Percentiles rank a stretch among this genome's conserved stretches.
These are phyloP conservation scores for Fusarium guadeloupense DNA, from an alignment of 2,329 filamentous ascomycete genomes.

Conservation along the genomic window DNA sequence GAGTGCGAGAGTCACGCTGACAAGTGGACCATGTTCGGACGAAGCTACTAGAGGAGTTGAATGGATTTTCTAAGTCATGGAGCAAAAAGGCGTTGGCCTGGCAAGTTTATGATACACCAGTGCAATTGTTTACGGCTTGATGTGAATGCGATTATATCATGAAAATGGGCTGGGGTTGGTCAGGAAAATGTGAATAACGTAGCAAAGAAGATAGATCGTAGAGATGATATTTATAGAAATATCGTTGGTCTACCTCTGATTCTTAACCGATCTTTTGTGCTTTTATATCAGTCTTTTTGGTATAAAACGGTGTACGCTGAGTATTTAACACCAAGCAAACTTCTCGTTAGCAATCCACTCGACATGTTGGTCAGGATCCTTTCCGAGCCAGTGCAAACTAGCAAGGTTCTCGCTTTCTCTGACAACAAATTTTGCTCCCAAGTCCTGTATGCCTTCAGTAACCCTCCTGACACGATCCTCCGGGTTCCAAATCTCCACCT, in stretches of 20 bases:
- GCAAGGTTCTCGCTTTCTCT: slow-evolving; percentile 74
- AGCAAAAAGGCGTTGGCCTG: slow-evolving; percentile 43
- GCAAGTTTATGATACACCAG: slow-evolving; percentile 45
- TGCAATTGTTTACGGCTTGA: slow-evolving; percentile 44
- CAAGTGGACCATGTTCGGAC: slow-evolving; percentile 93
- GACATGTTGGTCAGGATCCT: slow-evolving; percentile 60
- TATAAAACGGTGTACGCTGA: neutral
- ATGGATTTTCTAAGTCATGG: slow-evolving; percentile 33
- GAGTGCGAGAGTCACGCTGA: slow-evolving; percentile 80
- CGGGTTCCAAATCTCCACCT: slow-evolving; percentile 88
- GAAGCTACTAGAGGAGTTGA: slow-evolving; percentile 64
- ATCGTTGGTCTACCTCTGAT: slow-evolving; percentile 20
- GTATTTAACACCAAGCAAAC: slow-evolving; percentile 75
- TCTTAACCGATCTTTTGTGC: neutral
- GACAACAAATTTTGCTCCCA: slow-evolving; percentile 61
- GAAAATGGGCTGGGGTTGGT: slow-evolving; percentile 32
- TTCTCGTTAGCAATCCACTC: slow-evolving; percentile 83
- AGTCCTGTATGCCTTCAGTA: slow-evolving; percentile 54
- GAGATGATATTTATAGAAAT: slow-evolving; percentile 25
- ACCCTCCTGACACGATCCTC: slow-evolving; percentile 60
- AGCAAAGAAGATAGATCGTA: slow-evolving; percentile 39
- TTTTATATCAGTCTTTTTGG: neutral
- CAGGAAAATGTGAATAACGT: slow-evolving; percentile 28
- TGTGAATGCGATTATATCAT: slow-evolving; percentile 42
- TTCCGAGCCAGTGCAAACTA: slow-evolving; percentile 76